Percentiles rank a stretch among this genome's conserved stretches.
phyloP scores from a whole-genome alignment of 352 stramenopile genomes.

The Nothophytophthora sp. region DNA sequence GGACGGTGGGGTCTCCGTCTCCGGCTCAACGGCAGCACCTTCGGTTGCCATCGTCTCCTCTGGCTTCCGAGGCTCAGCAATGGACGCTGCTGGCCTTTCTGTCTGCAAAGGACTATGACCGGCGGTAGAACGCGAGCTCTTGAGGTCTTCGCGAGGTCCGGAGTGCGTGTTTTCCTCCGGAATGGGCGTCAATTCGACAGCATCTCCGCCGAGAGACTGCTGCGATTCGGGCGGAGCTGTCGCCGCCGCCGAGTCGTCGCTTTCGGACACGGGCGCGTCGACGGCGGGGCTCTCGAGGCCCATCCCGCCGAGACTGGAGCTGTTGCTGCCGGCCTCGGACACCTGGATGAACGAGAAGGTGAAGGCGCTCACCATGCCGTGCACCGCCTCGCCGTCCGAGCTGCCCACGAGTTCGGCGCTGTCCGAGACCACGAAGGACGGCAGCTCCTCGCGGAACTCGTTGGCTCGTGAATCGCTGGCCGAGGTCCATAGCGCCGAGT shows the following conservation, averaged over 20 bases:
- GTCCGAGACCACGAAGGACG: constrained; percentile 51
- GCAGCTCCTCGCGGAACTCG: constrained; percentile 34
- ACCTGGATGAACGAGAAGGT: constrained; percentile 79
- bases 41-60: too few species aligned
- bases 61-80: constrained; percentile 6
- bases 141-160: constrained; percentile 1
- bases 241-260: not conserved
- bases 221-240: constrained; percentile 12
- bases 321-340: constrained; percentile 35
- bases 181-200: constrained; percentile 29
- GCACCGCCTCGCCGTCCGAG: constrained; percentile 58
- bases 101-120: not conserved
- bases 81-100: constrained; percentile 2
- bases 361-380: constrained; percentile 58
- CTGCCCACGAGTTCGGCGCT: constrained; percentile 44
- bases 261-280: constrained; percentile 3
- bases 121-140: constrained; percentile 6
- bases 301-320: constrained; percentile 16
- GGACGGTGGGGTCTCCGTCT: constrained; percentile 8
- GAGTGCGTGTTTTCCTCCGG: constrained; percentile 25
- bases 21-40: constrained; percentile 25
- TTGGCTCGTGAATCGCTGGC: constrained; percentile 25
- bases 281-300: constrained; percentile 7
- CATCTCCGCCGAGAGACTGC: constrained; percentile 19
- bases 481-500: constrained; percentile 13